These are phyloP conservation scores for Betula pendula DNA, from an alignment of 306 rosid genomes.

Conservation along the genomic window DNA sequence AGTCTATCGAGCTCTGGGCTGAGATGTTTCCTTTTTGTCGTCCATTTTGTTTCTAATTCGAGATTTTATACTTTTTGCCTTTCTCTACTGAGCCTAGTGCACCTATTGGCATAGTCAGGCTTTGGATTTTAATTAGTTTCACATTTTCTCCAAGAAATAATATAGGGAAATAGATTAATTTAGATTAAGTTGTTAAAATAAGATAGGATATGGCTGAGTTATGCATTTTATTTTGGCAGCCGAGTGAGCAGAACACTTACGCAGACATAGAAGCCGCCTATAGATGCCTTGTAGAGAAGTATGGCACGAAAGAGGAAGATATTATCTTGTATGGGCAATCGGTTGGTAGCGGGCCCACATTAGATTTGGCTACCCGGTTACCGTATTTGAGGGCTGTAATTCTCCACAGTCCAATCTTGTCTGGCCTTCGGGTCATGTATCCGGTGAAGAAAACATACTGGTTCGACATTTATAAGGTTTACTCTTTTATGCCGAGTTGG, in stretches of 20 bases:
- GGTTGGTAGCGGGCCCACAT: conserved; percentile 94
- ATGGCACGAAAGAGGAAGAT: conserved; percentile 86
- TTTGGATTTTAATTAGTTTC: conserved; percentile 5
- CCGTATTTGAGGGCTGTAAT: conserved; percentile 84
- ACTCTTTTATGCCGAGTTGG: conserved; percentile 19
- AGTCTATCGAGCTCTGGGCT: neutral
- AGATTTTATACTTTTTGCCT: neutral
- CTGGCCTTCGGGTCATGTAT: conserved; percentile 97
- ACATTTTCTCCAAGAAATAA: conserved; percentile 9
- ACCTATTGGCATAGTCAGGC: neutral
- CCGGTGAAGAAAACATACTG: conserved; percentile 92
- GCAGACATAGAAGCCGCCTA: conserved; percentile 93
- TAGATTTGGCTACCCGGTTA: conserved; percentile 78
- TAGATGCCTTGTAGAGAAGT: conserved; percentile 80
- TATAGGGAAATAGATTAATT: neutral
- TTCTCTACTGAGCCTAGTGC: neutral
- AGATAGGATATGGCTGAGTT: conserved; percentile 15
- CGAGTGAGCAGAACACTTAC: conserved; percentile 93
- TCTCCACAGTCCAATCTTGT: conserved; percentile 95
- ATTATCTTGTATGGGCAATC: conserved; percentile 92
- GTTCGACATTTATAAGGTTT: conserved; percentile 97
- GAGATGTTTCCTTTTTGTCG: neutral
- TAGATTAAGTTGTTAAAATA: conserved; percentile 18
- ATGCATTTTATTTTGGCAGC: conserved; percentile 46
- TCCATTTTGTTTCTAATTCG: neutral